These are phyloP conservation scores for Macrophomina phaseolina DNA, from an alignment of 2,329 filamentous ascomycete genomes.

Conservation along the genomic window DNA sequence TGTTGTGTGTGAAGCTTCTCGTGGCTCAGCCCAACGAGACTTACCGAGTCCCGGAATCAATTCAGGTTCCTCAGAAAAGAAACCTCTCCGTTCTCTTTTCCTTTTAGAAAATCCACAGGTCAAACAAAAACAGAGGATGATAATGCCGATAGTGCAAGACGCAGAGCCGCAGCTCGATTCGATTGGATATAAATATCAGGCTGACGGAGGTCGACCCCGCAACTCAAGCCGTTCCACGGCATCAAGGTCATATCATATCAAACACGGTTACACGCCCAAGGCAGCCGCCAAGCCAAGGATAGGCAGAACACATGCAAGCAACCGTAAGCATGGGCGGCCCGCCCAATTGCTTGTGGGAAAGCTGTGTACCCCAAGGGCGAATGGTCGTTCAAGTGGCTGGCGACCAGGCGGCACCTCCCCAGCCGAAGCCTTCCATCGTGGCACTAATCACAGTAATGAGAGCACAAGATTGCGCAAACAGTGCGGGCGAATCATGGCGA, in stretches of 20 bases:
- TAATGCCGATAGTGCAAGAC: neutral
- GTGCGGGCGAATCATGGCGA: neutral
- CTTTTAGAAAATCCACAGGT: too few species aligned
- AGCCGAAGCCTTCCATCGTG: neutral
- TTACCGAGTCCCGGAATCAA: too few species aligned
- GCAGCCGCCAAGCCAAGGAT: neutral
- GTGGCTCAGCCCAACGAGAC: too few species aligned
- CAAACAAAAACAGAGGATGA: too few species aligned
- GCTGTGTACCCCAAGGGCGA: neutral
- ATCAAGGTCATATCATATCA: neutral
- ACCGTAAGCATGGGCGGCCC: neutral
- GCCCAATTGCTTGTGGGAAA: neutral
- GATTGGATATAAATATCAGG: neutral
- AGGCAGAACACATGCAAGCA: slow-evolving; percentile 1
- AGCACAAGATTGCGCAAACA: neutral
- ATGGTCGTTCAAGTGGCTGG: neutral
- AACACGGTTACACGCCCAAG: neutral
- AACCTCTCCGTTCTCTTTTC: too few species aligned
- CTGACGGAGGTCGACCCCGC: neutral
- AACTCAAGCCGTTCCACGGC: neutral
- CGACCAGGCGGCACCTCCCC: neutral
- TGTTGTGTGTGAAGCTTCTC: too few species aligned
- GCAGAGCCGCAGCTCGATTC: neutral
- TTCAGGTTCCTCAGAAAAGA: too few species aligned
- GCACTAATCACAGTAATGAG: neutral